phyloP scores from a whole-genome alignment of 352 stramenopile genomes.

The Phytopythium aichiense region DNA sequence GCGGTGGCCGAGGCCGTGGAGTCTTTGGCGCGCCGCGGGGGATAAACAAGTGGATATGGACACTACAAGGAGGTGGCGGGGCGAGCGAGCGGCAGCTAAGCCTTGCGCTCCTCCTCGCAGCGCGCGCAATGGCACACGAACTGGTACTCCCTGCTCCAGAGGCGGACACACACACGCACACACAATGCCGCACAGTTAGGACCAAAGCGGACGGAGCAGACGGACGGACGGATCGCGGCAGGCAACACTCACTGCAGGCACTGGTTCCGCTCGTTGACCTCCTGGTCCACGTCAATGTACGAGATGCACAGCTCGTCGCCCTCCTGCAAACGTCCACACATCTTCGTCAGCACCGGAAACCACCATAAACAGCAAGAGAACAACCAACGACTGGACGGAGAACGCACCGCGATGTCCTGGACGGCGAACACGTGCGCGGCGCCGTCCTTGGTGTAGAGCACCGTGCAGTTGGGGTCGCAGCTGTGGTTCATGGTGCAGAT shows the following conservation, averaged over 20 bases:
- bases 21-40: background rate
- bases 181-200: background rate
- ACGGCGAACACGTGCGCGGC: constrained; percentile 68
- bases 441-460: constrained; percentile 86
- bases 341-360: background rate
- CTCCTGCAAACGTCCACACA: constrained; percentile 25
- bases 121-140: constrained; percentile 69
- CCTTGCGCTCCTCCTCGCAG: constrained; percentile 59
- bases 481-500: constrained; percentile 97
- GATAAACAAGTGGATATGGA: background rate
- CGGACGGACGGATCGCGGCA: no score
- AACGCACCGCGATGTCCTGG: constrained; percentile 55
- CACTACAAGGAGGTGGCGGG: background rate
- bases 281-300: constrained; percentile 91
- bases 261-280: constrained; percentile 73
- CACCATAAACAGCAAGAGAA: background rate
- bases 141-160: constrained; percentile 63
- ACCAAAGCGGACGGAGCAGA: no score
- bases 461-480: constrained; percentile 90
- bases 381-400: background rate
- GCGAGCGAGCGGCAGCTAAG: background rate
- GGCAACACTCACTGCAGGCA: constrained; percentile 48
- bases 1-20: background rate
- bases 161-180: background rate
- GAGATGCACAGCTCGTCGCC: constrained; percentile 94